Conservation (phyloP, 1,139 yeast genomes). For the Hyphopichia burtonii region DNA sequence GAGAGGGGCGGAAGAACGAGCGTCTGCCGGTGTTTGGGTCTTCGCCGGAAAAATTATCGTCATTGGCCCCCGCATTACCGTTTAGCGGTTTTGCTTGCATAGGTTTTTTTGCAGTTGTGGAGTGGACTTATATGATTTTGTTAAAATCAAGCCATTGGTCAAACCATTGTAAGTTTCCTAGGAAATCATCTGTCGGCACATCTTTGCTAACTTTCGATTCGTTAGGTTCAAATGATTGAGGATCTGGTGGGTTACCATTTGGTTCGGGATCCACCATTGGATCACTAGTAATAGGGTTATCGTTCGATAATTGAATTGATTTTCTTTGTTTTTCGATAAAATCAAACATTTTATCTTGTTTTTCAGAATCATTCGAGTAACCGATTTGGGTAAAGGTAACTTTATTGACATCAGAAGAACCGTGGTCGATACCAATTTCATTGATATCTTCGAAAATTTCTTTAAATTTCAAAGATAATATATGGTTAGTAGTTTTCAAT, state of each 20-base stretch:
- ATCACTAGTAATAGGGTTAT: background rate
- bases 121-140: no score
- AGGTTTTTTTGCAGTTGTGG: no score
- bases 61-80: no score
- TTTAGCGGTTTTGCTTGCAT: no score
- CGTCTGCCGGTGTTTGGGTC: no score
- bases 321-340: constrained; percentile 19
- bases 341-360: constrained; percentile 18
- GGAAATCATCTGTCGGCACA: constrained; percentile 15
- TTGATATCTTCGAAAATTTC: constrained; percentile 36
- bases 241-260: no score
- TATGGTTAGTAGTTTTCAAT: constrained; percentile 53
- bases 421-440: constrained; percentile 54
- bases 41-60: no score
- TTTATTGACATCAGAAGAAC: constrained; percentile 52
- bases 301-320: no score
- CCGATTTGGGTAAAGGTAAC: constrained; percentile 51
- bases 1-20: no score
- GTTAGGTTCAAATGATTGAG: no score
- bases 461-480: constrained; percentile 45
- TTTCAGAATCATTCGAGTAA: constrained; percentile 13
- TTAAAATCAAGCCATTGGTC: constrained; percentile 48
- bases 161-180: constrained; percentile 55
- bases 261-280: background rate
- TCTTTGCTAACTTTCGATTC: no score